Evolutionary conservation across 1,284 basidiomycete genomes (phyloP).

Genomic region (Pascua sp.): DNA sequence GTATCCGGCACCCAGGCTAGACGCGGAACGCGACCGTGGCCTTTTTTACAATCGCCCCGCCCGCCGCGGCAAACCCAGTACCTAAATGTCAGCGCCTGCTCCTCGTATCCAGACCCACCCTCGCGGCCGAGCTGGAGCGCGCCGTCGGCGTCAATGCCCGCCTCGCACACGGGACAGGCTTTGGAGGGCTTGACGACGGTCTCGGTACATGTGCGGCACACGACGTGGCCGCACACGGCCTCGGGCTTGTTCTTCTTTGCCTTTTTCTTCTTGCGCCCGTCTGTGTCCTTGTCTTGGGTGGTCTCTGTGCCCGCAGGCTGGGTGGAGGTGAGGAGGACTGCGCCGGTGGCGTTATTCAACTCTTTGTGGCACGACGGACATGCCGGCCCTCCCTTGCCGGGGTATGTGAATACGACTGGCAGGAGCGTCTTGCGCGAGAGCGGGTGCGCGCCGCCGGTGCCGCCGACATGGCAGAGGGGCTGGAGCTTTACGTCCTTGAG

Average conservation of each 20-base stretch:
- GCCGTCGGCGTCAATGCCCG: constrained; percentile 29
- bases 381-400: constrained; percentile 56
- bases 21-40: constrained; percentile 41
- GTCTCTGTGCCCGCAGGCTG: constrained; percentile 12
- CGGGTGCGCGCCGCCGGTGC: constrained; percentile 60
- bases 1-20: constrained; percentile 2
- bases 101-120: constrained; percentile 54
- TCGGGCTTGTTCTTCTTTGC: constrained; percentile 40
- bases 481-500: constrained; percentile 76
- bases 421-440: constrained; percentile 68
- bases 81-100: constrained; percentile 52
- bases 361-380: constrained; percentile 86
- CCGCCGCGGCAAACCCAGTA: constrained; percentile 83
- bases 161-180: constrained; percentile 80
- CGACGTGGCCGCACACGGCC: constrained; percentile 68
- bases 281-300: constrained; percentile 17
- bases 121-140: constrained; percentile 60
- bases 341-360: constrained; percentile 72
- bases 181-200: constrained; percentile 68
- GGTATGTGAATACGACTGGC: constrained; percentile 69
- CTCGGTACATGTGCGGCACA: constrained; percentile 80
- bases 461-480: constrained; percentile 76
- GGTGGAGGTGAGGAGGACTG: constrained; percentile 55
- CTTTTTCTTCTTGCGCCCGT: constrained; percentile 34
- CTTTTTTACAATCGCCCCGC: constrained; percentile 67